Base-by-base conservation (phyloP, 768 basidiomycete genomes). In the Rhizopogon vinicolor region DNA sequence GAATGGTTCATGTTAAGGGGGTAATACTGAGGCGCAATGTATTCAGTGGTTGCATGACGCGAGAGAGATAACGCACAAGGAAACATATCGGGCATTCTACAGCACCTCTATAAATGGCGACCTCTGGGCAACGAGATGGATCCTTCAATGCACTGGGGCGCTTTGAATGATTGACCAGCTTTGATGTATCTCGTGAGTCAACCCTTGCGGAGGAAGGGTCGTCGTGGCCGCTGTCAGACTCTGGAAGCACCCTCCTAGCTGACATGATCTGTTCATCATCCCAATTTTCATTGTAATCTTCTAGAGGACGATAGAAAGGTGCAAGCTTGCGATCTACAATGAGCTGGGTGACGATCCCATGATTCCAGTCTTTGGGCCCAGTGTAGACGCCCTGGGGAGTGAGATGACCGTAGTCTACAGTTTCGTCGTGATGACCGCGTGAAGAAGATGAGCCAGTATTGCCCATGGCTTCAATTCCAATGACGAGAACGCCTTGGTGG, bases 81-180 rank as follows among this genome's bases (percentile, higher is more conserved):
- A 98, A 98, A 74, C 95, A 99, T 58, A 99, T 97, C 22, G 97
- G 97, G 76, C 97, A 99, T 68, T 99, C 97, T 16, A 87, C 78
- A 16, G 94, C 92, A 29, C 85, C 85, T 58, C 83, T 75, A 72
- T 96, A 98, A 35, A 95, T 77, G 57, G 85, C 81, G 41, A 87
- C 91, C 67, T 95, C 93, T 54, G 86, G 81, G 60, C 61, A 69
- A 59, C 81, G 85, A 6, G 75, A 73, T 18, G 82, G 78, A 50
- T 93, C 90, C 72, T 88, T 93, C 58, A 76, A 68, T 41, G 73
- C 58, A 56, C 76, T 73, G 18, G 82, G 74, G 13, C 87, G 84
- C 68, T 83, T 89, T 57, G 68, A 69, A 58, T 81, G 77, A 62
- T 52, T 10, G 33, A 18, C 18, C 19, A 66, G 60, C 54, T 53